Base-by-base conservation (phyloP, 1,284 basidiomycete genomes). In the Microstroma glucosiphilum region DNA sequence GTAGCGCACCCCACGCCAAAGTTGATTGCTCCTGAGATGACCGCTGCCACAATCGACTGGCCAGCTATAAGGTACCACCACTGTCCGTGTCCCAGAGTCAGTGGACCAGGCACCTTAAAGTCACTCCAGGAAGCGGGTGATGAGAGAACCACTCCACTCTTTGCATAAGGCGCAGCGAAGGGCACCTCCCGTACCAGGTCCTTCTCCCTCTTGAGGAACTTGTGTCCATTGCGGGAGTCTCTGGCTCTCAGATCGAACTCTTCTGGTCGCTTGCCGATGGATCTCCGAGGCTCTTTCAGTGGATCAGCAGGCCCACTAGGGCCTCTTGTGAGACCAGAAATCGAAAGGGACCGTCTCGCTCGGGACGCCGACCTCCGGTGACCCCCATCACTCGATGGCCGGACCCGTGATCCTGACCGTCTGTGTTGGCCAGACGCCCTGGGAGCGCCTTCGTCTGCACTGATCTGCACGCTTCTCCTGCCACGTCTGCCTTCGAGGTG, bases 1-100 rank as follows among this genome's bases (percentile, higher is more conserved):
- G 70, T 67, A 12, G 71, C 72, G 0, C 69, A 66, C 0, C 72
- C 73, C 7, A 77, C 69, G 21, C 70, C 75, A 60, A 77, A 77
- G 58, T 77, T 77, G 69, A 76, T 73, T 1, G 69, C 67, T 11
- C 69, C 75, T 13, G 66, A 68, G 55, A 71, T 71, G 54, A 68
- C 12, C 17, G 64, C 64, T 2, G 70, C 70, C 19, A 69, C 49
- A 19, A 69, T 12, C 46, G 55, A 46, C 51, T 71, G 70, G 1
- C 55, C 67, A 13, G 61, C 56, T 0, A 68, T 54, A n/a, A 71
- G 19, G 43, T 71, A 71, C 60, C 59, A 65, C 63, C 63, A 70
- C 48, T 71, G 69, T 13, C 62, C 61, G 40, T 62, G 55, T 1
- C 65, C 65, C 25, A 69, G 65, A 0, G 67, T 63, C 2, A 70